Evolutionary conservation across 1,284 basidiomycete species (phyloP).

Genomic region (Ceratobasidium papillatum): DNA sequence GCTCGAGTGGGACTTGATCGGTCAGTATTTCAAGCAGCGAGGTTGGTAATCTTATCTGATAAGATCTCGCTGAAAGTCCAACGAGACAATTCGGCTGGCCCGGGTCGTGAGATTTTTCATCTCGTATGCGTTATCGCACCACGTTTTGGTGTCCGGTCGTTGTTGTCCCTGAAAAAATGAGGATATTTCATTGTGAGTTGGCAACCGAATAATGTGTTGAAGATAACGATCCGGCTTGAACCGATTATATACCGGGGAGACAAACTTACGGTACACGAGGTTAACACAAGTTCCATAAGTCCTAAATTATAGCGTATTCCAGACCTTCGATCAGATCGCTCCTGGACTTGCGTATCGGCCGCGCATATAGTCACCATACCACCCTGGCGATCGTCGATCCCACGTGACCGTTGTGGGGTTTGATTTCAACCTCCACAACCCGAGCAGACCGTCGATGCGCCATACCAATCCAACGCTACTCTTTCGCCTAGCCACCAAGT

Average conservation of each 20-base stretch:
- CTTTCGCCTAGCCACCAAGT: too few species aligned
- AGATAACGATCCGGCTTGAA: background rate
- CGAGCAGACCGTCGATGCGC: background rate
- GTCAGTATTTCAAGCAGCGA: background rate
- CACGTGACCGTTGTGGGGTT: background rate
- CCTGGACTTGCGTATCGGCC: background rate
- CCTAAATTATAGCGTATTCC: background rate
- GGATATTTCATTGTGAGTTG: background rate
- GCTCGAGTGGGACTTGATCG: background rate
- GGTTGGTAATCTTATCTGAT: constrained; percentile 28
- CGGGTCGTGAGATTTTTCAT: constrained; percentile 6
- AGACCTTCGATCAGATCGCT: background rate
- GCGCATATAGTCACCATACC: background rate
- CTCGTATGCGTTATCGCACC: background rate
- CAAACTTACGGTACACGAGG: background rate
- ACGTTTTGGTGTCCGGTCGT: background rate
- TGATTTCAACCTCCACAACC: background rate
- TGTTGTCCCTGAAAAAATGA: background rate
- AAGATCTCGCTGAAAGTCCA: constrained; percentile 9
- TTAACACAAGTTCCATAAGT: background rate
- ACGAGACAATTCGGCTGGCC: background rate
- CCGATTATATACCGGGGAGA: background rate
- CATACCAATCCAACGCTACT: background rate
- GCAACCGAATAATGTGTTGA: background rate
- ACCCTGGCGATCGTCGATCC: background rate